phyloP scores from a whole-genome alignment of 2,329 filamentous ascomycete species.

The Clarireedia homoeocarpa region DNA sequence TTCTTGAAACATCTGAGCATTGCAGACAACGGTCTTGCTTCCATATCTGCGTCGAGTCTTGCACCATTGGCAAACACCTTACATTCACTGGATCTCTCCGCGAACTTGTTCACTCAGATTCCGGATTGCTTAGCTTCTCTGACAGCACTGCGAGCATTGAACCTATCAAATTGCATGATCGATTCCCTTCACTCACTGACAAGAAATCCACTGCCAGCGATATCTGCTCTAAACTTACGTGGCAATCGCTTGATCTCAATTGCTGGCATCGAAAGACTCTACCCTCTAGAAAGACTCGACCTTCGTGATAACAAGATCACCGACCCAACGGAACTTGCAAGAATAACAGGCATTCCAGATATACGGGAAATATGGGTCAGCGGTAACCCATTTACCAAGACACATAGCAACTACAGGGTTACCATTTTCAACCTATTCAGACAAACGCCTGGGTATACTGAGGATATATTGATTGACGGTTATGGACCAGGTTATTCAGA shows the following conservation, averaged over 20 bases:
- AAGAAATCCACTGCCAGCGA: slow-evolving; percentile 81
- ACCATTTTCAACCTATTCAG: slow-evolving; percentile 96
- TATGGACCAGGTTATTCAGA: slow-evolving; percentile 78
- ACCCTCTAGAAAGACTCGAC: slow-evolving; percentile 83
- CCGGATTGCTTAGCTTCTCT: slow-evolving; percentile 84
- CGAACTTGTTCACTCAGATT: slow-evolving; percentile 88
- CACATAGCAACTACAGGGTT: slow-evolving; percentile 76
- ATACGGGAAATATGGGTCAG: slow-evolving; percentile 88
- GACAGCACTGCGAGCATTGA: slow-evolving; percentile 82
- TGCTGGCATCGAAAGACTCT: slow-evolving; percentile 80
- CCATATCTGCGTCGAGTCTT: slow-evolving; percentile 67
- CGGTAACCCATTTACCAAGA: slow-evolving; percentile 85
- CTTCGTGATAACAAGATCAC: slow-evolving; percentile 82
- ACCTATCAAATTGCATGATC: slow-evolving; percentile 97
- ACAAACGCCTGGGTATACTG: slow-evolving; percentile 77
- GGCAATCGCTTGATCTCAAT: slow-evolving; percentile 82
- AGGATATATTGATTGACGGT: slow-evolving; percentile 85
- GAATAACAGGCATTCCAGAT: slow-evolving; percentile 83
- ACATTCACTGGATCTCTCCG: slow-evolving; percentile 85
- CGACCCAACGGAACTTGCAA: slow-evolving; percentile 86
- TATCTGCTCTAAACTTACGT: slow-evolving; percentile 85
- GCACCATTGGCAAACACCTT: slow-evolving; percentile 78
- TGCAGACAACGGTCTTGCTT: slow-evolving; percentile 83
- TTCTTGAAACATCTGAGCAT: slow-evolving; percentile 88
- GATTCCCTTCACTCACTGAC: slow-evolving; percentile 83